A percentile compares a stretch with the other conserved stretches of the same genome.
These are phyloP conservation scores for Setaria viridis DNA, from an alignment of 202 grass and related monocot genomes.

Conservation along the genomic window DNA sequence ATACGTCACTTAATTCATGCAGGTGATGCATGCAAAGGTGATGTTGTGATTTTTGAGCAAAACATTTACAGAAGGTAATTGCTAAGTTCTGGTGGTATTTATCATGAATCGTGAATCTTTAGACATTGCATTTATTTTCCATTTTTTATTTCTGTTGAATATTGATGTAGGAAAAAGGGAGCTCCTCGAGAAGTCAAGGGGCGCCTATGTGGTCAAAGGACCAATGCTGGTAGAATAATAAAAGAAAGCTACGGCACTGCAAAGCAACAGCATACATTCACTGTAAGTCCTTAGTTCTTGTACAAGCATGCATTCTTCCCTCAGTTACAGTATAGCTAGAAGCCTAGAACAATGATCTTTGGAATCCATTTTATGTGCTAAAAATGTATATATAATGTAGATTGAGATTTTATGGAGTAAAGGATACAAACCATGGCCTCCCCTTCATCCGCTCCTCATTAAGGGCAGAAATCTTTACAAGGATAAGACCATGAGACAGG, in stretches of 20 bases:
- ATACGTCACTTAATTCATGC: constrained; percentile 19
- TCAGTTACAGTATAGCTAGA: constrained; percentile 21
- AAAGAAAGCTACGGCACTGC: constrained; percentile 77
- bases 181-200: constrained; percentile 57
- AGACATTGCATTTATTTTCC: neutral
- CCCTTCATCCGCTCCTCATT: constrained; percentile 70
- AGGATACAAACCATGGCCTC: constrained; percentile 67
- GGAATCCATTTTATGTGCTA: constrained; percentile 17
- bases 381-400: constrained; percentile 43
- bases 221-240: constrained; percentile 65
- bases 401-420: constrained; percentile 86
- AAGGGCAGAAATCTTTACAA: constrained; percentile 85
- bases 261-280: constrained; percentile 87
- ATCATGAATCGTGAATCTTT: neutral
- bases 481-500: constrained; percentile 74
- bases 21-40: constrained; percentile 83
- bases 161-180: constrained; percentile 59
- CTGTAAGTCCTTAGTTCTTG: constrained; percentile 43
- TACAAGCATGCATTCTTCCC: neutral
- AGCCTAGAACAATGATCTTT: constrained; percentile 14
- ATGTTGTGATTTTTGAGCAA: constrained; percentile 82
- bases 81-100: constrained; percentile 13
- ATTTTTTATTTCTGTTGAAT: constrained; percentile 13
- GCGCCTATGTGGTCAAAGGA: constrained; percentile 62
- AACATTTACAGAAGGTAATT: constrained; percentile 73